Percentiles rank a stretch among this genome's conserved stretches.
phyloP scores from a whole-genome alignment of 768 basidiomycete genomes.

The Rhizopogon vinicolor region DNA sequence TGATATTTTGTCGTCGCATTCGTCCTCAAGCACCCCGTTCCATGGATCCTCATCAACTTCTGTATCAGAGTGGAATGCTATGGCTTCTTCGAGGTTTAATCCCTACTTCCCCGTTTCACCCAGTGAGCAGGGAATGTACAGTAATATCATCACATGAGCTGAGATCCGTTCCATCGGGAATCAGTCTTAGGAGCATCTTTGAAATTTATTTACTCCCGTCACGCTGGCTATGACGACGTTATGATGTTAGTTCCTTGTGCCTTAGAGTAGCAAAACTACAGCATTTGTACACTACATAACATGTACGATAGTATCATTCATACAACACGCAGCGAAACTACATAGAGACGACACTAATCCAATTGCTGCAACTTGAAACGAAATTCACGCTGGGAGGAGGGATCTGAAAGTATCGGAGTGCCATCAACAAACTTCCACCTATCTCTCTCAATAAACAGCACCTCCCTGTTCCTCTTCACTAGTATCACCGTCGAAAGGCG shows the following conservation, averaged over 20 bases:
- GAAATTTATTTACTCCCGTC: constrained; percentile 21
- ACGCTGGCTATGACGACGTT: constrained; percentile 29
- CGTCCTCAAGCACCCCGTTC: constrained; percentile 38
- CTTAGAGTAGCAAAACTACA: constrained; percentile 21
- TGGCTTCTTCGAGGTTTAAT: constrained; percentile 53
- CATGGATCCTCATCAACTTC: constrained; percentile 35
- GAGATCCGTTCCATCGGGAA: background rate
- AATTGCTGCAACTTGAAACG: constrained; percentile 35
- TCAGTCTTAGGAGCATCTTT: constrained; percentile 6
- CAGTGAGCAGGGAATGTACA: constrained; percentile 54
- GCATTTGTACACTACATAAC: constrained; percentile 27
- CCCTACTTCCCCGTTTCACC: constrained; percentile 61
- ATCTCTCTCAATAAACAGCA: constrained; percentile 69
- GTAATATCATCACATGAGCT: constrained; percentile 50
- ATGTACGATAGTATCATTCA: constrained; percentile 21
- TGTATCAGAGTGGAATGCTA: constrained; percentile 58
- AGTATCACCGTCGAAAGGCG: constrained; percentile 71
- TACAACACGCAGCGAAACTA: constrained; percentile 10
- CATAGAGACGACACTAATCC: constrained; percentile 17
- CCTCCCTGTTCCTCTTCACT: constrained; percentile 53
- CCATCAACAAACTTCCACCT: constrained; percentile 51
- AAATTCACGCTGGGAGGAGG: constrained; percentile 45
- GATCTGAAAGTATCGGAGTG: constrained; percentile 32
- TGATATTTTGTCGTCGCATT: constrained; percentile 48
- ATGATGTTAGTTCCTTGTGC: constrained; percentile 16